A percentile compares a stretch with the other conserved stretches of the same genome.
These are phyloP conservation scores for Litsea cubeba DNA, from an alignment of 164 flowering plant species.

Conservation along the genomic window DNA sequence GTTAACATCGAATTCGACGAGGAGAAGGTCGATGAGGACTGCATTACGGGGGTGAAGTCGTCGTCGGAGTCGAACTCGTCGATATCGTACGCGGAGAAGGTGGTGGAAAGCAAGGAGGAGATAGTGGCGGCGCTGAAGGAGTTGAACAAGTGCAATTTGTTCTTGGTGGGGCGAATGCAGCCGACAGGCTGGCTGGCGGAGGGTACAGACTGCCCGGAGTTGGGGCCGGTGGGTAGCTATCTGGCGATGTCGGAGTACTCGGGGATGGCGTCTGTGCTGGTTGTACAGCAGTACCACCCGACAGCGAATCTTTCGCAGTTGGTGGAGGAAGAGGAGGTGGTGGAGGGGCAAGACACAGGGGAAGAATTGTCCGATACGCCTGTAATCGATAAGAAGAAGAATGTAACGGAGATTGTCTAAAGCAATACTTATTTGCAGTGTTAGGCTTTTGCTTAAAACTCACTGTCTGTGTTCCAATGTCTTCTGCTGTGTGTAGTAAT, in stretches of 20 bases:
- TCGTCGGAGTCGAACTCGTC: slow-evolving; percentile 8
- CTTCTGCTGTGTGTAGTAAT: no score
- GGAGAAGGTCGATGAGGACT: slow-evolving; percentile 13
- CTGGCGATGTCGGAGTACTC: slow-evolving; percentile 34
- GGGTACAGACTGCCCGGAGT: slow-evolving; percentile 37
- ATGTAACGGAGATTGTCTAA: no score
- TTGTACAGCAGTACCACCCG: slow-evolving; percentile 40
- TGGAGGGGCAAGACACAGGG: no score
- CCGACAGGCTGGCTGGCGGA: slow-evolving; percentile 10
- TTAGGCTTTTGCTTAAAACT: no score
- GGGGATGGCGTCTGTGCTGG: slow-evolving; percentile 38
- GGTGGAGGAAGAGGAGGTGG: slow-evolving; percentile 11
- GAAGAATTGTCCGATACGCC: no score
- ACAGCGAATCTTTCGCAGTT: not conserved
- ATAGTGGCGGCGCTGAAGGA: slow-evolving; percentile 12
- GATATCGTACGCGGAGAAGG: slow-evolving; percentile 23
- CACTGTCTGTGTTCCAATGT: no score
- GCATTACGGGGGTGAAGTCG: slow-evolving; percentile 11
- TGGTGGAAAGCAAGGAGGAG: slow-evolving; percentile 24
- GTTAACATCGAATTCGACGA: slow-evolving; percentile 10
- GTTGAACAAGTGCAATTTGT: slow-evolving; percentile 31
- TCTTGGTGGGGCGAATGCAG: slow-evolving; percentile 46
- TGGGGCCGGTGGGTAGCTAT: slow-evolving; percentile 45
- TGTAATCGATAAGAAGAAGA: no score
- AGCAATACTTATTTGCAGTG: no score